Evolutionary conservation across 2,329 filamentous ascomycete genomes (phyloP).

Genomic region (Daldinia sp.): DNA sequence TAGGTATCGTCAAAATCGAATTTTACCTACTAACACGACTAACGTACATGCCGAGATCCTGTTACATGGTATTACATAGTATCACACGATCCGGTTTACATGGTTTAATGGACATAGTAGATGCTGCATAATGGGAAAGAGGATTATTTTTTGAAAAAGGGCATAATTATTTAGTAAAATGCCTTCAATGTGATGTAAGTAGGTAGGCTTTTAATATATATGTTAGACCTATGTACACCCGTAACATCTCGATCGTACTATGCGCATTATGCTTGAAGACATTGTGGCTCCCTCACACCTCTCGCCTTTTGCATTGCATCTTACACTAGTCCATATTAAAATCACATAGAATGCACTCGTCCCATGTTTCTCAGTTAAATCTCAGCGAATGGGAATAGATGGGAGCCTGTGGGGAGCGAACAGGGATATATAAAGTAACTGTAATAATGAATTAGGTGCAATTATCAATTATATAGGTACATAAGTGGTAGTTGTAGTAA

Average conservation of each 20-base stretch:
- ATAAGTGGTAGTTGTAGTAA: neutral
- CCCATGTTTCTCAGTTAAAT: constrained; percentile 27
- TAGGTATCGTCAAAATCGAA: neutral
- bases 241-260: constrained; percentile 4
- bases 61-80: too few species aligned
- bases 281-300: neutral
- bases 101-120: neutral
- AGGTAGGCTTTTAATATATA: neutral
- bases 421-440: constrained; percentile 16
- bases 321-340: constrained; percentile 25
- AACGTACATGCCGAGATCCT: neutral
- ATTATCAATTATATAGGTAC: neutral
- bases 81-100: too few species aligned
- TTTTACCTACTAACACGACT: too few species aligned
- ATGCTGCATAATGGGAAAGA: neutral
- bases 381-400: constrained; percentile 35
- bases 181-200: too few species aligned
- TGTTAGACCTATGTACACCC: neutral
- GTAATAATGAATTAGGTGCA: neutral
- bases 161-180: neutral
- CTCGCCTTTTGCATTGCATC: constrained; percentile 19
- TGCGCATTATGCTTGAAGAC: neutral
- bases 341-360: constrained; percentile 29
- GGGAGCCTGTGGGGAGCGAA: constrained; percentile 33
- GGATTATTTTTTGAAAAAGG: neutral